Percentiles rank a stretch among this genome's conserved stretches.
These are phyloP conservation scores for Euphorbia tirucalli DNA, from an alignment of 345 rosid genomes.

Conservation along the genomic window DNA sequence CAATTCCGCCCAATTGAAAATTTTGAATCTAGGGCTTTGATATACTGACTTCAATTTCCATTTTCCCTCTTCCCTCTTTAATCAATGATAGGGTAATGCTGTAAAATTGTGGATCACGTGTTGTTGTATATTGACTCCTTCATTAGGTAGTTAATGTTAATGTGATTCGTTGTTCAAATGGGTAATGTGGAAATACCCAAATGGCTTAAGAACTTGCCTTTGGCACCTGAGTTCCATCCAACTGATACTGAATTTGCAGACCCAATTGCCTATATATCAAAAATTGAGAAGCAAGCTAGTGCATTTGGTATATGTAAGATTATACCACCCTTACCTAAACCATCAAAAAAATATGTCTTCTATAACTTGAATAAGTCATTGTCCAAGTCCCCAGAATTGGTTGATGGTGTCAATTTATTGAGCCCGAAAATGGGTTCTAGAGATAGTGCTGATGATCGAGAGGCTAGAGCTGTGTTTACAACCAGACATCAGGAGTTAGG, in stretches of 20 bases:
- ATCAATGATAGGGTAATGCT: conserved; percentile 8
- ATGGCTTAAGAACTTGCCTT: conserved; percentile 84
- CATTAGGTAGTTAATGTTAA: conserved; percentile 11
- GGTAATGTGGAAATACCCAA: conserved; percentile 82
- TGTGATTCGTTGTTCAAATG: conserved; percentile 40
- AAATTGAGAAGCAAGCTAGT: conserved; percentile 91
- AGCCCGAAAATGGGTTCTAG: conserved; percentile 30
- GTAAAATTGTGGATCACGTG: conserved; percentile 11
- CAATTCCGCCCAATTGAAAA: neutral
- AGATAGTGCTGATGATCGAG: conserved; percentile 38
- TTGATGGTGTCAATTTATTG: conserved; percentile 36
- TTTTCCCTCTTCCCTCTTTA: too few relatives aligned
- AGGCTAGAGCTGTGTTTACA: conserved; percentile 76
- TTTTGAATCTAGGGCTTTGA: conserved; percentile 47
- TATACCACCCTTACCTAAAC: conserved; percentile 91
- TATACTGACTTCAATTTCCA: neutral
- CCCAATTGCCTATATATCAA: conserved; percentile 95
- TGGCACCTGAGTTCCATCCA: conserved; percentile 90
- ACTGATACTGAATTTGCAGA: conserved; percentile 98
- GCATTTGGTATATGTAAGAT: conserved; percentile 96
- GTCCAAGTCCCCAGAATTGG: conserved; percentile 70
- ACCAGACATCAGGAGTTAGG: conserved; percentile 98
- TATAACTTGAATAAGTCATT: conserved; percentile 80
- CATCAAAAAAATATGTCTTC: conserved; percentile 80
- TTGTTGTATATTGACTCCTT: conserved; percentile 5